These are phyloP conservation scores for Flaveria ramosissima DNA, from an alignment of 129 eudicot genomes.

Conservation along the genomic window DNA sequence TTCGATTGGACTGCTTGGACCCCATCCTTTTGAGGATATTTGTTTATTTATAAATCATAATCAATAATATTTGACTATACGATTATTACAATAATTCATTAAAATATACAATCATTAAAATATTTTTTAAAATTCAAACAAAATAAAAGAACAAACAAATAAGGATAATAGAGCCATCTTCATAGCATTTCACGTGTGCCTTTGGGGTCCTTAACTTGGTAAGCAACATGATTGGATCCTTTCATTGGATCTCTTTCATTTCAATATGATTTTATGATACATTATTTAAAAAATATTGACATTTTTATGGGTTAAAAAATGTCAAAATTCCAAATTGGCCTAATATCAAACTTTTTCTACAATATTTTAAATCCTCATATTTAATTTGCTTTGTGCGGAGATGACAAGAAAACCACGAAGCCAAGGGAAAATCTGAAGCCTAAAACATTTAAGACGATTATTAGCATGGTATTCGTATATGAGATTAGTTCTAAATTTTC, in stretches of 20 bases:
- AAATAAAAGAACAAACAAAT: constrained; percentile 9
- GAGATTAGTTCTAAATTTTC: too few species aligned
- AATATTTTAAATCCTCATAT: too few species aligned
- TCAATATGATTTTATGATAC: neutral
- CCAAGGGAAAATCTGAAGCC: too few species aligned
- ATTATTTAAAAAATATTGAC: neutral
- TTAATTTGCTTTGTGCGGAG: too few species aligned
- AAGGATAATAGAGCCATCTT: constrained; percentile 38
- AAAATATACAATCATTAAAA: constrained; percentile 18
- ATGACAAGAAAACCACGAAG: too few species aligned
- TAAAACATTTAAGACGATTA: too few species aligned
- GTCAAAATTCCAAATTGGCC: neutral
- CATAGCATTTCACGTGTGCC: constrained; percentile 42
- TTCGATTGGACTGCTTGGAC: constrained; percentile 28
- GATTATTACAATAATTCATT: neutral
- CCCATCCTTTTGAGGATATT: constrained; percentile 32
- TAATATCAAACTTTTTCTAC: too few species aligned
- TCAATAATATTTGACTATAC: constrained; percentile 35
- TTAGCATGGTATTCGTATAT: too few species aligned
- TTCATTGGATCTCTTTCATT: neutral
- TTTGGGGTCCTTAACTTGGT: constrained; percentile 36
- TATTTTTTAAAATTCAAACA: neutral
- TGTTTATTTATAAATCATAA: constrained; percentile 31
- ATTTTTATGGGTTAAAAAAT: neutral
- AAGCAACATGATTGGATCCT: constrained; percentile 7